These are phyloP conservation scores for Huntiella decipiens DNA, from an alignment of 2,329 filamentous ascomycete genomes.

Conservation along the genomic window DNA sequence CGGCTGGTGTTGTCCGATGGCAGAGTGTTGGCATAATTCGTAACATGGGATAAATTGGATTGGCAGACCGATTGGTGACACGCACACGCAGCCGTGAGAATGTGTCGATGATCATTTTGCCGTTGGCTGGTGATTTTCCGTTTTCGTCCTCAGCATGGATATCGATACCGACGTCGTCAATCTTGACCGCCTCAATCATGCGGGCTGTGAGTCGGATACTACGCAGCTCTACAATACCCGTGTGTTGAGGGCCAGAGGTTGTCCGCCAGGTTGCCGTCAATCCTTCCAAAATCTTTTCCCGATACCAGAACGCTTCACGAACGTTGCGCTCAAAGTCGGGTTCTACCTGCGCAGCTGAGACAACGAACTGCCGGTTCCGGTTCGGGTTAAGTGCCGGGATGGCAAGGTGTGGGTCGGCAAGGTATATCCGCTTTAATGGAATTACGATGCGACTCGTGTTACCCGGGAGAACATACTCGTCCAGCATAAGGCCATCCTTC, in stretches of 20 bases:
- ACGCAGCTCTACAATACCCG: constrained; percentile 57
- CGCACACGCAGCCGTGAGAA: constrained; percentile 53
- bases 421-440: constrained; percentile 53
- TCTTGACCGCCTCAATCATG: constrained; percentile 67
- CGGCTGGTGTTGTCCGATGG: constrained; percentile 50
- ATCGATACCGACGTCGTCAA: constrained; percentile 58
- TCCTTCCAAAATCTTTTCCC: constrained; percentile 56
- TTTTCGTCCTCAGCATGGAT: constrained; percentile 13
- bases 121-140: constrained; percentile 13
- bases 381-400: constrained; percentile 67
- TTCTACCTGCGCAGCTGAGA: constrained; percentile 59
- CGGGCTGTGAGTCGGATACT: constrained; percentile 52
- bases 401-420: constrained; percentile 56
- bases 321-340: constrained; percentile 61
- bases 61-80: constrained; percentile 53
- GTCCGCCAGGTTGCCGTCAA: constrained; percentile 56
- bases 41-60: constrained; percentile 51
- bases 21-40: constrained; percentile 60
- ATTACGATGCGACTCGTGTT: constrained; percentile 58
- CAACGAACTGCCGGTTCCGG: constrained; percentile 80
- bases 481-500: constrained; percentile 28
- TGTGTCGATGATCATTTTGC: constrained; percentile 21
- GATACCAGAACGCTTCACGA: constrained; percentile 80
- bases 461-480: constrained; percentile 43
- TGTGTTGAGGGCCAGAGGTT: constrained; percentile 28